phyloP scores from a whole-genome alignment of 2,329 filamentous ascomycete species.

The Pseudogymnoascus sp. region DNA sequence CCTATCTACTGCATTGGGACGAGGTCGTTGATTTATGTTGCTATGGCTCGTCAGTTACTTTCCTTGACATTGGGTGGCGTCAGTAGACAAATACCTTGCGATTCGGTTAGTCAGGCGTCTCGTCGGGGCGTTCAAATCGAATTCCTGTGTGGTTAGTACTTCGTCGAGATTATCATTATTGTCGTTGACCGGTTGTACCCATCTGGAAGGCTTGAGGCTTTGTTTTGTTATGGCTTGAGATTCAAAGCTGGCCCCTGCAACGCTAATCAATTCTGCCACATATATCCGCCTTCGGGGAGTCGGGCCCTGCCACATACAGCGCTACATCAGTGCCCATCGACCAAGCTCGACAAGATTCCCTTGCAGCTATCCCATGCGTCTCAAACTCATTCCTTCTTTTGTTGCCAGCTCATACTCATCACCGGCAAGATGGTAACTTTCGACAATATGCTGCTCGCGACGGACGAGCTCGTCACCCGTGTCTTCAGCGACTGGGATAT shows the following conservation, averaged over 20 bases:
- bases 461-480: constrained; percentile 64
- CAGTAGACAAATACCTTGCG: not conserved
- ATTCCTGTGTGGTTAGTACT: constrained; percentile 6
- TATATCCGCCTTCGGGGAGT: constrained; percentile 3
- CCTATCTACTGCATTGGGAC: not conserved
- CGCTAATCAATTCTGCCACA: constrained; percentile 8
- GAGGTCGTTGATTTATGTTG: not conserved
- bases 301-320: not conserved
- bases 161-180: constrained; percentile 7
- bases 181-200: constrained; percentile 4
- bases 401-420: not conserved
- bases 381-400: not conserved
- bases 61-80: not conserved
- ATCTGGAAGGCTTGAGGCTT: not conserved
- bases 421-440: constrained; percentile 4
- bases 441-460: constrained; percentile 4
- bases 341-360: constrained; percentile 1
- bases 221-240: constrained; percentile 9
- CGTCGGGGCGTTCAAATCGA: not conserved
- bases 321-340: constrained; percentile 6
- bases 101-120: not conserved
- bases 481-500: constrained; percentile 75
- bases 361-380: not conserved
- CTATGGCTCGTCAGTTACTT: not conserved
- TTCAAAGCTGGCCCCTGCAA: constrained; percentile 1